Evolutionary conservation across 73 alveolate genomes (phyloP), one percentile per base, ranked within the genome.

Genomic region (Paramecium biaurelia): DNA sequence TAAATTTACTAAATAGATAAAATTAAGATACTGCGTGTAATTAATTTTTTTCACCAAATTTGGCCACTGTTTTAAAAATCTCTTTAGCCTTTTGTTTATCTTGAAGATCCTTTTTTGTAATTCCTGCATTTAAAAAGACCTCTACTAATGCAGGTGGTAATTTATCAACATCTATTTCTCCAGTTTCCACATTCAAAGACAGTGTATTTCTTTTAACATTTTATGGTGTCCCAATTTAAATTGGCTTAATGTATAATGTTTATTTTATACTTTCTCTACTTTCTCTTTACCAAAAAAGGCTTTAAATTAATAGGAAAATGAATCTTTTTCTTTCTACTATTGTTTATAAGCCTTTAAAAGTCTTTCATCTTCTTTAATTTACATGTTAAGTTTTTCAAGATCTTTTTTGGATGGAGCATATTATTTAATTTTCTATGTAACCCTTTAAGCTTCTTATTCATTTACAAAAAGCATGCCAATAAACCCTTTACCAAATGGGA

Each of bases 71-170:
- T 45, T 42, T 79, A 23, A 79, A 79, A 3, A 79, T 79, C 42
- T 79, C 90, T 24, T 43, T 79, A 5, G 90, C 90, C 12, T 79
- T 24, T 0, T 8, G 56, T 47, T 79, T 79, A 41, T 79, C 74
- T 47, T 79, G 23, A 8, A 79, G 74, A 45, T 79, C 90, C n/a
- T 79, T 79, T 45, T 79, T 79, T 4, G 90, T 79, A 24, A 79
- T 79, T 42, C 90, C 90, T 42, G 90, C 90, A 10, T 79, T 43
- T 18, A 37, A 37, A 41, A 79, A 79, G 15, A 79, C 90, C 15
- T 79, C 74, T 18, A 79, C 23, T 20, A 79, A 18, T 12, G 15
- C 90, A 20, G 90, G 76, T 15, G 90, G 90, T 7, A 79, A 47
- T 20, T 45, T 45, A 4, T 41, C 90, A 7, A 79, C 26, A 23